Conservation (phyloP, 2,329 filamentous ascomycete genomes). For the Alternaria alternata region DNA sequence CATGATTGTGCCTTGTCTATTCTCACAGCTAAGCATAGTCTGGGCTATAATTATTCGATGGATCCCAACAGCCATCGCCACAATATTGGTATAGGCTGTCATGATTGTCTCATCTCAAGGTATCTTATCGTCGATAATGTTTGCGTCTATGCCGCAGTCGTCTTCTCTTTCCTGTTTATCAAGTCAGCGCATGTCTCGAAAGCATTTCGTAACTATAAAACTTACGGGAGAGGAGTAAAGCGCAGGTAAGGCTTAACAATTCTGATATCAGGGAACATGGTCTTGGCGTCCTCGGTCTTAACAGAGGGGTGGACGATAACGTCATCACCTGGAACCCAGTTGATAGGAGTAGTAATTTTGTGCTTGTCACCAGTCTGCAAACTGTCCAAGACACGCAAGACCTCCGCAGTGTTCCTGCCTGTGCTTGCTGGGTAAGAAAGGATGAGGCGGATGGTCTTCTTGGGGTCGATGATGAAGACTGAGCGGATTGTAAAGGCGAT, state of each 20-base stretch:
- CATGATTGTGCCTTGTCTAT: neutral
- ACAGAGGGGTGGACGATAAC: conserved; percentile 62
- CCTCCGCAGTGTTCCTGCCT: conserved; percentile 64
- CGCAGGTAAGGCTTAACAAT: conserved; percentile 70
- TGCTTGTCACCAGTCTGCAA: conserved; percentile 67
- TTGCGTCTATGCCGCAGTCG: conserved; percentile 51
- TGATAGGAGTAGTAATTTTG: conserved; percentile 68
- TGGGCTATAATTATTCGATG: neutral
- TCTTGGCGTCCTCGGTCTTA: conserved; percentile 66
- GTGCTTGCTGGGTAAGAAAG: conserved; percentile 70
- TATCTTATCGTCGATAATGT: neutral
- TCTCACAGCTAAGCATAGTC: neutral
- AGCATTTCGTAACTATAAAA: neutral
- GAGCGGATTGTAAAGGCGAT: conserved; percentile 70
- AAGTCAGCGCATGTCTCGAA: neutral
- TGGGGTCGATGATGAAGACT: conserved; percentile 71
- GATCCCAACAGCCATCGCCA: neutral
- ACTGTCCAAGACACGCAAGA: conserved; percentile 61
- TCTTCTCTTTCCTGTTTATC: conserved; percentile 60
- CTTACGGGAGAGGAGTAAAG: conserved; percentile 63
- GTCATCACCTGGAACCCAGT: conserved; percentile 47
- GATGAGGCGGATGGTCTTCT: conserved; percentile 70
- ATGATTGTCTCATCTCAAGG: neutral
- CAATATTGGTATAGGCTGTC: neutral
- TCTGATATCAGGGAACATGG: conserved; percentile 66